Base-by-base conservation (phyloP, 1,139 yeast genomes). In the Sugiyamaella xylanicola region DNA sequence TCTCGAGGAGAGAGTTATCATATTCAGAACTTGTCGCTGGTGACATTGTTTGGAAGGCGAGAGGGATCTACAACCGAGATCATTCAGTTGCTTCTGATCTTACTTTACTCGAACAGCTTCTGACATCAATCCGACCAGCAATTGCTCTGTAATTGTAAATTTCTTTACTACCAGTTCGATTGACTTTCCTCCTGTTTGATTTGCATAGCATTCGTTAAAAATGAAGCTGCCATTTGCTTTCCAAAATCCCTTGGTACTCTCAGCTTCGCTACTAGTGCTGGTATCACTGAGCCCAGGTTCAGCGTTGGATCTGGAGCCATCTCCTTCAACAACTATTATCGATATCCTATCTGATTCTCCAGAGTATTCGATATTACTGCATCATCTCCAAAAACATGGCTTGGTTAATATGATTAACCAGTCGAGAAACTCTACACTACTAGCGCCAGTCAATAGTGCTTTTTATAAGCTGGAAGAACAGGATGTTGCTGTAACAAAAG, bases 381-480 rank as follows among this genome's bases (percentile, higher is more conserved):
- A 85, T 49, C 74, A 82, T 25, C 65, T 92, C 2, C 97, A 92
- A 68, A 73, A 80, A 51, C 76, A 78, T 47, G 95, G 86, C 11
- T 72, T 87, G 59, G 75, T 93, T 1, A 95, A 95, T 1, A 71
- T 74, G 35, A 70, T 93, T 51, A 92, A 90, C 68, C 74, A 75
- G 37, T 71, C 87, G 59, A 74, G 76, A 37, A 87, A 91, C 68
- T 79, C 86, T 53, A 90, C 98, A 0, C 72, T 92, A 17, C 69
- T 90, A 47, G 97, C 97, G 0, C 97, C 98, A 0, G 80, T 88
- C 17, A 90, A 92, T 71, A 84, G 87, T 64, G 97, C 97, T 0
- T 91, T 87, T 70, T 77, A 74, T 15, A 65, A 60, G 13, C 59
- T 36, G 21, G 32, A 16, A 1, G 17, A 19, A 22, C 29, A 15